A percentile compares a stretch with the other conserved stretches of the same genome.
phyloP scores from a whole-genome alignment of 148 eudicot genomes.

The Silene latifolia region DNA sequence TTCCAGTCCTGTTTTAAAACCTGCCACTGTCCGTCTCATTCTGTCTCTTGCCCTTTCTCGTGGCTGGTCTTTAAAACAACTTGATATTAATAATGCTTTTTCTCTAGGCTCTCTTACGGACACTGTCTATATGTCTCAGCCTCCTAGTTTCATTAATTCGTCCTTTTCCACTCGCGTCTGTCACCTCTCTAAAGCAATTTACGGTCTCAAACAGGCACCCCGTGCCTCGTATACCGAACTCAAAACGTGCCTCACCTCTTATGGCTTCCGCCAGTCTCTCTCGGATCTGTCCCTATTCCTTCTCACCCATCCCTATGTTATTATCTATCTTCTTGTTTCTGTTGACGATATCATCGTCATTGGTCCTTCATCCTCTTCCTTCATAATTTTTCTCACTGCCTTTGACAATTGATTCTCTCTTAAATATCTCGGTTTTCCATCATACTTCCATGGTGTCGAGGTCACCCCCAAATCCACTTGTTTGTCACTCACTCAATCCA shows the following conservation, averaged over 20 bases:
- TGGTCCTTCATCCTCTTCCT: background rate
- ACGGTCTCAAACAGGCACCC: no score
- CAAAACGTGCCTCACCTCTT: background rate
- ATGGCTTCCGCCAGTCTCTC: background rate
- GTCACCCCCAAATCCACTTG: no score
- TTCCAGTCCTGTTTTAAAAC: no score
- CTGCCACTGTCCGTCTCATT: no score
- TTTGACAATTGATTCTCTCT: background rate
- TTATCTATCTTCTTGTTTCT: background rate
- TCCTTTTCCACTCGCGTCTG: background rate
- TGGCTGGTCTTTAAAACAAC: no score
- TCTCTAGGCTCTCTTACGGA: no score
- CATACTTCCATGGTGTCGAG: background rate
- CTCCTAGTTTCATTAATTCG: background rate
- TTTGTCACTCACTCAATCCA: no score
- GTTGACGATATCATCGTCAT: background rate
- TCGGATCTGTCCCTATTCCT: background rate
- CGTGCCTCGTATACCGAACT: constrained; percentile 9
- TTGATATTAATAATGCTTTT: no score
- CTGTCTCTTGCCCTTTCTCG: no score
- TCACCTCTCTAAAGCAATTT: no score
- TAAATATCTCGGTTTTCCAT: background rate
- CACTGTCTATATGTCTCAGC: no score
- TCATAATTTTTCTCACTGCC: background rate
- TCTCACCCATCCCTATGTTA: background rate